Percentiles rank a stretch among this genome's conserved stretches.
Conservation (phyloP, 805 yeast genomes). For the Yarrowia keelungensis region DNA sequence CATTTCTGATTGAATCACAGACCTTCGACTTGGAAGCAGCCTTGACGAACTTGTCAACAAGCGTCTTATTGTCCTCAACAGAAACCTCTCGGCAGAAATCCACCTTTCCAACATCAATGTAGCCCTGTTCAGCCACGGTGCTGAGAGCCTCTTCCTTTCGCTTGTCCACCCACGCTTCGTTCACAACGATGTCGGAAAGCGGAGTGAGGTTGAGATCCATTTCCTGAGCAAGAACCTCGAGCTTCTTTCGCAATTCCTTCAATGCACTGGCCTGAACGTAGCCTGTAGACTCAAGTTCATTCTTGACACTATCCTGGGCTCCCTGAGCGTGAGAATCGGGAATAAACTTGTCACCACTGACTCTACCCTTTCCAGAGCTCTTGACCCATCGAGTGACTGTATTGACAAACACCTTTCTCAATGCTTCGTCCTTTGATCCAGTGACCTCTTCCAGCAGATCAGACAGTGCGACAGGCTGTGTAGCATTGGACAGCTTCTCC, state of each 20-base stretch:
- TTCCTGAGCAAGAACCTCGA: slow-evolving; percentile 22
- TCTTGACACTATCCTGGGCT: slow-evolving; percentile 17
- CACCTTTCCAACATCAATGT: slow-evolving; percentile 15
- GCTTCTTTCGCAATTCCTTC: slow-evolving; percentile 25
- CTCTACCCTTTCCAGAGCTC: slow-evolving; percentile 7
- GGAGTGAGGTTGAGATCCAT: slow-evolving; percentile 10
- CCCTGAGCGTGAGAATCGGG: slow-evolving; percentile 28
- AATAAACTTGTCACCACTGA: slow-evolving; percentile 17
- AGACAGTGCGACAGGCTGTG: neutral
- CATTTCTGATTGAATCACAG: slow-evolving; percentile 23
- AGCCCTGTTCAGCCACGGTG: slow-evolving; percentile 6
- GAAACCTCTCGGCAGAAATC: slow-evolving; percentile 23
- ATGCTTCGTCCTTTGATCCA: slow-evolving; percentile 11
- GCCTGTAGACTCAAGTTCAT: neutral
- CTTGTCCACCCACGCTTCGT: slow-evolving; percentile 16
- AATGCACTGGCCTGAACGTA: slow-evolving; percentile 1
- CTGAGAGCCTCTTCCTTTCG: slow-evolving; percentile 4
- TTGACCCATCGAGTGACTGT: slow-evolving; percentile 1
- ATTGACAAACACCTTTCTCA: slow-evolving; percentile 3
- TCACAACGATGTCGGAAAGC: slow-evolving; percentile 12
- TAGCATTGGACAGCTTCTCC: neutral
- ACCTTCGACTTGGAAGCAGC: slow-evolving; percentile 13
- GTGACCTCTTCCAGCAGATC: neutral
- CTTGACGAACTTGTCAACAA: slow-evolving; percentile 16
- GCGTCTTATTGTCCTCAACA: slow-evolving; percentile 17